Conservation (phyloP, 148 eudicot genomes). For the Polygonum maritimum region DNA sequence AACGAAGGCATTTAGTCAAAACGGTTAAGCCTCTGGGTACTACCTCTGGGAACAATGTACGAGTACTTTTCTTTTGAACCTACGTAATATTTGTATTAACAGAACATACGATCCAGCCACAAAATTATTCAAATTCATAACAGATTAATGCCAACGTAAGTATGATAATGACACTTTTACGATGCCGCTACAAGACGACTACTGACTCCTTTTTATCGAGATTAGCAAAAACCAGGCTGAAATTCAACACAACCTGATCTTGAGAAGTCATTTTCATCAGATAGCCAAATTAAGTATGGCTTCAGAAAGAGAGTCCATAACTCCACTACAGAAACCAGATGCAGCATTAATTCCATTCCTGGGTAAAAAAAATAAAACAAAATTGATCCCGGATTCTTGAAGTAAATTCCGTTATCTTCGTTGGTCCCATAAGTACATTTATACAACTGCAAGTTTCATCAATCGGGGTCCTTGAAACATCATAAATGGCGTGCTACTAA, state of each 20-base stretch:
- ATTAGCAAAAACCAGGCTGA: conserved; percentile 4
- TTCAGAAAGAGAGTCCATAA: neutral
- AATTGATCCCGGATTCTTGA: neutral
- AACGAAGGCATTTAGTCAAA: too few relatives aligned
- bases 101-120: too few relatives aligned
- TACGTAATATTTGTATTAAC: neutral
- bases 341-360: neutral
- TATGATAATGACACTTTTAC: neutral
- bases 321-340: neutral
- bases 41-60: too few relatives aligned
- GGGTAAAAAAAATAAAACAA: neutral
- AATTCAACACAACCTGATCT: neutral
- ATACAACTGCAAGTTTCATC: conserved; percentile 4
- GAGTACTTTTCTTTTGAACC: too few relatives aligned
- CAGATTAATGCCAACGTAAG: neutral
- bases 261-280: neutral
- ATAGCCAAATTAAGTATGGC: neutral
- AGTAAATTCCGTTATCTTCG: neutral
- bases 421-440: neutral
- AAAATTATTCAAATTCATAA: neutral
- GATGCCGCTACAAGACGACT: neutral
- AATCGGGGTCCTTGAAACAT: neutral
- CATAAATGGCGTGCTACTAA: neutral
- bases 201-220: conserved; percentile 1
- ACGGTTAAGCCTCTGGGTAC: too few relatives aligned